These are phyloP conservation scores for Coffea eugenioides DNA, from an alignment of 257 asterid species.

Conservation along the genomic window DNA sequence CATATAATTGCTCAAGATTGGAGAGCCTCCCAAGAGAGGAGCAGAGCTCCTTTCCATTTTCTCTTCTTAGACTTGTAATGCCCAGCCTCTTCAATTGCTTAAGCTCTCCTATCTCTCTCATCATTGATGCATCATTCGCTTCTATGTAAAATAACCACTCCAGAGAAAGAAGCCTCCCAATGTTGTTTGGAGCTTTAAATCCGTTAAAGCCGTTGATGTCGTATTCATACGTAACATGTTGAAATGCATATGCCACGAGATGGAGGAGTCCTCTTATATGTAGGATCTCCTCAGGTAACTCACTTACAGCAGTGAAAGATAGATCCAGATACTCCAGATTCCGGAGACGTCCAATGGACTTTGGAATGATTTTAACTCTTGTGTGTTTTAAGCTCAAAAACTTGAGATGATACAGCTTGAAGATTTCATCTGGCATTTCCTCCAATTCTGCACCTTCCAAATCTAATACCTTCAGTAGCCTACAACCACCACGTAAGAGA, in stretches of 20 bases:
- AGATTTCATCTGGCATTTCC: constrained; percentile 20
- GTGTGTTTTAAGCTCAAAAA: not conserved
- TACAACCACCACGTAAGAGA: not conserved
- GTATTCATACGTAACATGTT: not conserved
- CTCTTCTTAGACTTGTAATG: constrained; percentile 24
- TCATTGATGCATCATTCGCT: not conserved
- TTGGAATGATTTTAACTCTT: constrained; percentile 11
- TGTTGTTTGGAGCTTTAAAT: constrained; percentile 12
- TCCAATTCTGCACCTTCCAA: constrained; percentile 6
- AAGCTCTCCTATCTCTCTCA: constrained; percentile 18
- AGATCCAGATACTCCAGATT: constrained; percentile 14
- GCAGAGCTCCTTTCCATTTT: constrained; percentile 24
- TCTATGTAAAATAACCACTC: constrained; percentile 12
- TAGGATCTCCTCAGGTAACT: constrained; percentile 21
- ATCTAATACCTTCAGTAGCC: constrained; percentile 16
- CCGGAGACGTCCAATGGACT: constrained; percentile 9
- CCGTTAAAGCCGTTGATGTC: constrained; percentile 15
- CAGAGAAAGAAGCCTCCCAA: constrained; percentile 18
- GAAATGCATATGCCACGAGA: not conserved
- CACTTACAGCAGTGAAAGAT: not conserved
- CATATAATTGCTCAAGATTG: constrained; percentile 13
- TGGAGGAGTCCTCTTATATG: constrained; percentile 11
- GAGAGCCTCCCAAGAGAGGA: constrained; percentile 28
- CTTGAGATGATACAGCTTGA: constrained; percentile 14
- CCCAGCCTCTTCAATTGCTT: constrained; percentile 18